These are phyloP conservation scores for Claviceps quebecensis DNA, from an alignment of 2,329 filamentous ascomycete species.

Conservation along the genomic window DNA sequence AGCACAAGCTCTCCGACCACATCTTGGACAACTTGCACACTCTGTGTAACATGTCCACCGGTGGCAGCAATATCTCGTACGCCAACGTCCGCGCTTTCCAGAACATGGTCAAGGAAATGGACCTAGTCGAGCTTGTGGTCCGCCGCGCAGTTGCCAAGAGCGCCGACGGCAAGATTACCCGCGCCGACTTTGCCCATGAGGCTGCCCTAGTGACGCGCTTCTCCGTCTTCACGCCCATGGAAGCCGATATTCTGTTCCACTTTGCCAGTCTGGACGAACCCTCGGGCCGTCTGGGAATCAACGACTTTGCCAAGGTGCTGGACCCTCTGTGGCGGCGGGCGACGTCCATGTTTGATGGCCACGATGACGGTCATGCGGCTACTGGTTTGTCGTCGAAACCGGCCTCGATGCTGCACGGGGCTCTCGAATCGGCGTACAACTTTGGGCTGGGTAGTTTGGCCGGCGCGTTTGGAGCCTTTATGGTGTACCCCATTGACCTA, in stretches of 20 bases:
- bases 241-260: slow-evolving; percentile 96
- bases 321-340: slow-evolving; percentile 69
- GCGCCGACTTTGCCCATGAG: slow-evolving; percentile 88
- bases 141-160: slow-evolving; percentile 75
- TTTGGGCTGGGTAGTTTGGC: slow-evolving; percentile 81
- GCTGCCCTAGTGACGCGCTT: slow-evolving; percentile 84
- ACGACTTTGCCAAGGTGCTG: slow-evolving; percentile 87
- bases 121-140: slow-evolving; percentile 86
- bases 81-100: slow-evolving; percentile 96
- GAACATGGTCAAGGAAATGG: slow-evolving; percentile 96
- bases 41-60: slow-evolving; percentile 80
- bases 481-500: slow-evolving; percentile 97
- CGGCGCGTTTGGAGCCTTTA: slow-evolving; percentile 94
- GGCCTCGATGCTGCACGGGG: slow-evolving; percentile 38
- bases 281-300: slow-evolving; percentile 66
- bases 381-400: slow-evolving; percentile 7
- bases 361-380: slow-evolving; percentile 25
- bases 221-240: slow-evolving; percentile 95
- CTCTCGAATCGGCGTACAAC: slow-evolving; percentile 65
- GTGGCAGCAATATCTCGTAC: slow-evolving; percentile 85
- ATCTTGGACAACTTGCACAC: slow-evolving; percentile 80
- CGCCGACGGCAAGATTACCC: slow-evolving; percentile 80
- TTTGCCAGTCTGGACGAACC: slow-evolving; percentile 88
- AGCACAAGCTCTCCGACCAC: slow-evolving; percentile 95
- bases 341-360: slow-evolving; percentile 37